phyloP scores from a whole-genome alignment of 1,284 basidiomycete genomes.

The Porodaedalea pini region DNA sequence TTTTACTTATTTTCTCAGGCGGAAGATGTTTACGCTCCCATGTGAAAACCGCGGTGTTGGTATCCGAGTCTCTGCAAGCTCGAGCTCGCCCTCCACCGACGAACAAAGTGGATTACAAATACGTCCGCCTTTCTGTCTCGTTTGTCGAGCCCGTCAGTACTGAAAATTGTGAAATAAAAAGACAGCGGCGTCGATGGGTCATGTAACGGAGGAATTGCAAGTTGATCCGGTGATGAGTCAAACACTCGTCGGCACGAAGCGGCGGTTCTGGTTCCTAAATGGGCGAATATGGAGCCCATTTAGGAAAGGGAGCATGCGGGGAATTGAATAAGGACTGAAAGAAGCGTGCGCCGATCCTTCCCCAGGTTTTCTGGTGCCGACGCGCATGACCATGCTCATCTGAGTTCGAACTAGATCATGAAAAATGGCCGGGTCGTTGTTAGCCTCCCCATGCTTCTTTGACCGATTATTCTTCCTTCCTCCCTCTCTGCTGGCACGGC shows the following conservation, averaged over 20 bases:
- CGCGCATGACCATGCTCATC: background rate
- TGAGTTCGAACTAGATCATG: background rate
- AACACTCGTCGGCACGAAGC: background rate
- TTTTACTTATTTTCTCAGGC: no score
- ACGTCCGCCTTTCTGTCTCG: no score
- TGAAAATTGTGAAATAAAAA: no score
- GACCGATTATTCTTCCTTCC: constrained; percentile 20
- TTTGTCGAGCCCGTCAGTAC: no score
- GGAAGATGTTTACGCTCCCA: no score
- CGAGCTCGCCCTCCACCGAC: no score
- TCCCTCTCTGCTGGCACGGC: constrained; percentile 22
- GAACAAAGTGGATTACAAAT: no score
- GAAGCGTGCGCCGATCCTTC: background rate
- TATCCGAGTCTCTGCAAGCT: no score
- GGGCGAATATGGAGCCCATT: background rate
- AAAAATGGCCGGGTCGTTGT: background rate
- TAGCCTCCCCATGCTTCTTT: background rate
- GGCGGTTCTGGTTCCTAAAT: background rate
- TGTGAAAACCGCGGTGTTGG: no score
- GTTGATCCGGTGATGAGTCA: background rate
- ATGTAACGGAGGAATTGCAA: background rate
- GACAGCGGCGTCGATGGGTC: no score
- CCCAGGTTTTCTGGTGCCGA: background rate
- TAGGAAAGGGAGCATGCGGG: background rate
- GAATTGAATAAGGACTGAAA: background rate